Evolutionary conservation across 2,329 filamentous ascomycete species (phyloP).

Genomic region (Neofusicoccum sp.): DNA sequence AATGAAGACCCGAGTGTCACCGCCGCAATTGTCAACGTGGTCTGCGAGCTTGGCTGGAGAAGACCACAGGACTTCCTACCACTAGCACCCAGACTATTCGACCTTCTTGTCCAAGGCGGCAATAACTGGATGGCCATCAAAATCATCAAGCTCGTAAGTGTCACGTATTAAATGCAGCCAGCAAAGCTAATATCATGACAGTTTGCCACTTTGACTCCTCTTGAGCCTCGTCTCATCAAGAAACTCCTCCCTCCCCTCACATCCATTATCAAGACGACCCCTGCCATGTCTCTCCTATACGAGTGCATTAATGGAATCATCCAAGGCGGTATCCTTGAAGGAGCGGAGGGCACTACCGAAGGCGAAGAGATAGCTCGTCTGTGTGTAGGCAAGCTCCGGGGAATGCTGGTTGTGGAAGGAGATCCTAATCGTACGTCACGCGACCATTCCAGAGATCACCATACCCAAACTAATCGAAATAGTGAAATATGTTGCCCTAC

Average conservation of each 20-base stretch:
- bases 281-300: conserved; percentile 96
- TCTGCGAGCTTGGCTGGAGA: conserved; percentile 94
- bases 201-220: conserved; percentile 92
- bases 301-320: conserved; percentile 99
- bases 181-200: conserved; percentile 42
- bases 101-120: conserved; percentile 84
- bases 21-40: conserved; percentile 92
- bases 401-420: conserved; percentile 91
- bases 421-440: conserved; percentile 80
- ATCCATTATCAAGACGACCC: conserved; percentile 89
- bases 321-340: conserved; percentile 89
- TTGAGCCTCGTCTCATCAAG: conserved; percentile 87
- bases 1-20: conserved; percentile 91
- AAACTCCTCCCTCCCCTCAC: conserved; percentile 91
- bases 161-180: not conserved
- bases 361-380: conserved; percentile 90
- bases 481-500: conserved; percentile 96
- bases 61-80: conserved; percentile 92
- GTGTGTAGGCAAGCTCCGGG: conserved; percentile 88
- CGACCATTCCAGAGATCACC: not conserved
- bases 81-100: conserved; percentile 87
- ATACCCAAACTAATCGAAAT: not conserved
- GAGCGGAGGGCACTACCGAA: conserved; percentile 75
- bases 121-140: conserved; percentile 99
- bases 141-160: conserved; percentile 85